phyloP scores from a whole-genome alignment of 192 early-diverging fungal genomes.

The Haplosporangium gracile region DNA sequence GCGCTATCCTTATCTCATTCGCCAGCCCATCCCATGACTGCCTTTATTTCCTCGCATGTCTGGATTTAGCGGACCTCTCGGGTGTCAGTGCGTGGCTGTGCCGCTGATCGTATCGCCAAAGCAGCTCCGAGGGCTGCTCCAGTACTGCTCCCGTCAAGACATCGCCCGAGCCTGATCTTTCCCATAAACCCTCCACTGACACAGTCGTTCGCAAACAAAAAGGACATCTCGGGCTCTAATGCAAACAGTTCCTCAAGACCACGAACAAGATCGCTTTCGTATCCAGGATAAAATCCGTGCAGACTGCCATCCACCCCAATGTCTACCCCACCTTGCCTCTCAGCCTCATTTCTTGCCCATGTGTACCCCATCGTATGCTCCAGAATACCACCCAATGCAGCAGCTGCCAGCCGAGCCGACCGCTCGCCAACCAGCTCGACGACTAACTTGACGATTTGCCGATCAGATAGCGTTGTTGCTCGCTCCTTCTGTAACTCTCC shows the following conservation, averaged over 20 bases:
- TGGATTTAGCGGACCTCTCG: not conserved
- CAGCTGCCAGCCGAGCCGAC: constrained; percentile 81
- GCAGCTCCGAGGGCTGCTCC: constrained; percentile 66
- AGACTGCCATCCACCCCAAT: constrained; percentile 75
- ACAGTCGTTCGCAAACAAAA: constrained; percentile 14
- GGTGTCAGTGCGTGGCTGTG: not conserved
- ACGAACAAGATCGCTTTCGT: constrained; percentile 77
- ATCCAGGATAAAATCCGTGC: constrained; percentile 73
- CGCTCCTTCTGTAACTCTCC: not conserved
- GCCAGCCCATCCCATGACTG: too few relatives aligned
- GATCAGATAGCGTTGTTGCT: constrained; percentile 73
- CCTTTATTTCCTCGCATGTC: not conserved
- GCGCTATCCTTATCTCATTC: too few relatives aligned
- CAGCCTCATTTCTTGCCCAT: not conserved
- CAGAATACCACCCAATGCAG: constrained; percentile 44
- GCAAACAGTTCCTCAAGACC: constrained; percentile 81
- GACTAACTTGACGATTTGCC: constrained; percentile 80
- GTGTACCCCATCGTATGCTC: constrained; percentile 24
- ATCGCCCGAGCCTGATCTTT: constrained; percentile 71
- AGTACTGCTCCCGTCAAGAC: constrained; percentile 76
- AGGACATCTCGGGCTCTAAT: constrained; percentile 8
- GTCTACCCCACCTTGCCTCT: not conserved
- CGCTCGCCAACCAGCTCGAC: constrained; percentile 84
- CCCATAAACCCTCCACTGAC: constrained; percentile 18
- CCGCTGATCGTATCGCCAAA: not conserved